Base-by-base conservation (phyloP, 2,329 filamentous ascomycete species). In the Colletotrichum trifolii region DNA sequence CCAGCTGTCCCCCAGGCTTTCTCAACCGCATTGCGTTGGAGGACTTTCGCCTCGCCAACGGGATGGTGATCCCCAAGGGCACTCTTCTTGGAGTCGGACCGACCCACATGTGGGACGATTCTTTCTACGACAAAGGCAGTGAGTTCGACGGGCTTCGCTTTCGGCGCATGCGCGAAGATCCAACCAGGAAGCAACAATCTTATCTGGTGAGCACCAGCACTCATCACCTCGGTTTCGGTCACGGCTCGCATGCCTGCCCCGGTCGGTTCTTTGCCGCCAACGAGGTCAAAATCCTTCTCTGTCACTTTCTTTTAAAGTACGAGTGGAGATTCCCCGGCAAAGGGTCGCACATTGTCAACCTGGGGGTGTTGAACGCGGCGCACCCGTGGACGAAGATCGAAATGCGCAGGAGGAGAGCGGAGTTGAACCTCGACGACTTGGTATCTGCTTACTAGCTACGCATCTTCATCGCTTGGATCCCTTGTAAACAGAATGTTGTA, bases 221-320 rank as follows among this genome's bases (percentile, higher is more conserved):
- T 12, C 13, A 43, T 15, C 40, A 43, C 40, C 8, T 43, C 10
- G 40, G 40, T 8, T 43, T 43, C 15, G 40, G 40, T 7, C 40
- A 78, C 54, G 77, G 77, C 8, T 67, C 65, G 11, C 73, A 77
- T 57, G 73, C 77, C 1, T 79, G 77, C 58, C 77, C 77, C 1
- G 77, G 77, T 0, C 65, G 77, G 4, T 78, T 77, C 66, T 78
- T 78, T 68, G 76, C 75, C 1, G 70, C 68, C 8, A 73, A 75
- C 56, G 73, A 77, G 68, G 71, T 78, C 13, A 78, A 79, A 70
- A 66, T 77, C 36, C 15, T 72, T 12, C 48, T 77, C 25, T 67
- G 70, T 57, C 69, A 73, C 52, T 15, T 77, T 6, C 40, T 77
- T 46, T 56, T 70, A 55, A 72, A 71, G 62, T 77, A 74, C 40